A percentile compares a stretch with the other conserved stretches of the same genome.
Conservation (phyloP, 331 rosid genomes). For the Erythrophleum ivorense region DNA sequence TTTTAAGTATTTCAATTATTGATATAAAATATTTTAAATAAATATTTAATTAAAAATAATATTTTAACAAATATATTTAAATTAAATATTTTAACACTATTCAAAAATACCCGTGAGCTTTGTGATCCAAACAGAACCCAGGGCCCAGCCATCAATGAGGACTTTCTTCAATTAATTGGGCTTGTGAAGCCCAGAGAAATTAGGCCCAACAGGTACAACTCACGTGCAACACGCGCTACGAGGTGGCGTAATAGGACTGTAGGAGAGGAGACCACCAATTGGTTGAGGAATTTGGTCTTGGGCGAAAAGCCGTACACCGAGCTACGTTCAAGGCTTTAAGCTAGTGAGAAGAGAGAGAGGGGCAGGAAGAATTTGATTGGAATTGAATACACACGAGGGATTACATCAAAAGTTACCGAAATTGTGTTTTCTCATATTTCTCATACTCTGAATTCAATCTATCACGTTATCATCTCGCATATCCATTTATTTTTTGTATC, state of each 20-base stretch:
- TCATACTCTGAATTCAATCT: background rate
- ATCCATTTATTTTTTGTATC: background rate
- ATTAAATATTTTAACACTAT: too few relatives aligned
- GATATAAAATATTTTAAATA: too few relatives aligned
- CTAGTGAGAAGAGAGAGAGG: constrained; percentile 9
- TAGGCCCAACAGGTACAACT: background rate
- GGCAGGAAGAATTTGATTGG: background rate
- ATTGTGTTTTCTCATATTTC: background rate
- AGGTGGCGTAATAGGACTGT: background rate
- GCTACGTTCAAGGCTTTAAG: constrained; percentile 7
- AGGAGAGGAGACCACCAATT: background rate
- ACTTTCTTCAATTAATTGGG: background rate
- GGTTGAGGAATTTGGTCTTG: background rate
- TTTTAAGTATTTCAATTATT: too few relatives aligned
- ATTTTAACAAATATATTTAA: too few relatives aligned
- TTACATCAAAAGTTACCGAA: constrained; percentile 2
- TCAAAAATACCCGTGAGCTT: background rate
- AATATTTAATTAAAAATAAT: too few relatives aligned
- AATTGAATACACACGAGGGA: background rate
- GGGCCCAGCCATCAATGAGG: background rate
- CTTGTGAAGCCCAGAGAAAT: background rate
- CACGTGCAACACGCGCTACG: constrained; percentile 18
- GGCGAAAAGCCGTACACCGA: constrained; percentile 16
- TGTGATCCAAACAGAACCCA: background rate
- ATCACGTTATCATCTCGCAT: background rate